These are phyloP conservation scores for Pluteus cervinus DNA, from an alignment of 768 basidiomycete genomes.

Conservation along the genomic window DNA sequence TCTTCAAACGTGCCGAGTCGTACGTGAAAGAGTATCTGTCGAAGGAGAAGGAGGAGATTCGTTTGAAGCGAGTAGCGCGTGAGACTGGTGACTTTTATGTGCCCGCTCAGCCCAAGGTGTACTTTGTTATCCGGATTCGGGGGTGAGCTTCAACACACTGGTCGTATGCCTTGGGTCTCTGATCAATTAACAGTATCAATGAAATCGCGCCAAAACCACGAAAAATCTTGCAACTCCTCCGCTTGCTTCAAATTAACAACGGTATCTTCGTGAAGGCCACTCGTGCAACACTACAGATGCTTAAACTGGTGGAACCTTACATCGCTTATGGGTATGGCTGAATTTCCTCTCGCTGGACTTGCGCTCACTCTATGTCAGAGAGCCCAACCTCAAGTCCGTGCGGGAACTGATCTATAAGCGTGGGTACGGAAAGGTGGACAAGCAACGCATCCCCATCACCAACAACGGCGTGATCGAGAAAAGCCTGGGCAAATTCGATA, in stretches of 20 bases:
- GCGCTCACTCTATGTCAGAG: constrained; percentile 37
- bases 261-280: constrained; percentile 98
- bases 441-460: constrained; percentile 92
- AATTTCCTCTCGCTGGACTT: background rate
- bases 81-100: constrained; percentile 96
- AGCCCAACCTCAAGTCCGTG: constrained; percentile 94
- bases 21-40: constrained; percentile 95
- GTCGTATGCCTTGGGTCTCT: too few relatives aligned
- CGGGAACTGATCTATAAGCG: constrained; percentile 99
- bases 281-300: constrained; percentile 95
- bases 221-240: constrained; percentile 98
- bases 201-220: constrained; percentile 99
- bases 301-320: constrained; percentile 95
- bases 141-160: constrained; percentile 54
- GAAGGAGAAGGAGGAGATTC: constrained; percentile 94
- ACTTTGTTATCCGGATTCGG: constrained; percentile 95
- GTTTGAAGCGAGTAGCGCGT: constrained; percentile 89
- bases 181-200: constrained; percentile 72
- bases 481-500: constrained; percentile 86
- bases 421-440: constrained; percentile 97
- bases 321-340: constrained; percentile 86
- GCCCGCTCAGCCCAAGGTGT: constrained; percentile 92
- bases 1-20: constrained; percentile 98
- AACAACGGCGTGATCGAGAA: constrained; percentile 94
- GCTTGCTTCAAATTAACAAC: constrained; percentile 99